Base-by-base conservation (phyloP, 2,329 filamentous ascomycete genomes). In the Neurospora sp. region DNA sequence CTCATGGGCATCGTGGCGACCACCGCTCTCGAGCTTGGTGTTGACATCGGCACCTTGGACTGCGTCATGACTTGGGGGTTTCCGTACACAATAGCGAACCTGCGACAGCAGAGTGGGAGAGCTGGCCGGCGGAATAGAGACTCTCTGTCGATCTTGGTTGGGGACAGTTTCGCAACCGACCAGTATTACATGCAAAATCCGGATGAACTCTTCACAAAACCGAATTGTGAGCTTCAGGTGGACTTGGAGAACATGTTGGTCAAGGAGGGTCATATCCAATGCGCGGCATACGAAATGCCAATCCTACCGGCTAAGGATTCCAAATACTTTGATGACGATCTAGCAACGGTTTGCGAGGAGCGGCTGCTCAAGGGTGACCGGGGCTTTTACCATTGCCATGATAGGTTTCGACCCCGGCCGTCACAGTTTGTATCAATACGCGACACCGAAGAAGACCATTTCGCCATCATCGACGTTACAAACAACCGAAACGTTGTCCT, bases 131-230 rank as follows among this genome's bases (percentile, higher is more conserved):
- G 95, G 71, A 97, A 97, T 77, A 96, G 92, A 77, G 96, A 99
- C 79, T 97, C 94, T 0, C 83, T 99, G 2, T 96, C 93, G 0
- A 88, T 99, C 2, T 83, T 99, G 0, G 88, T 99, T 0, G 96
- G 94, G 2, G 94, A 97, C 77, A 89, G 89, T 73, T 97, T 96
- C 74, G 89, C 94, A 2, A 93, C 92, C 0, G 96, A 99, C 78
- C 96, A 99, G 77, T 89, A 96, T 77, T 99, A 96, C 79, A 99
- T 99, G 96, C 89, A 92, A 72, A 97, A 98, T 73, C 96, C 96
- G 0, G 91, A 96, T 72, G 93, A 97, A 79, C 90, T 99, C 33
- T 95, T 98, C 80, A 96, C 92, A 0, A 92, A 92, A 75, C 93
- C 94, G 0, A 97, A 97, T 73, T 92, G 90, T 74, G 91, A 93